Base-by-base conservation (phyloP, 2,329 filamentous ascomycete species). In the Aureobasidium sp. region DNA sequence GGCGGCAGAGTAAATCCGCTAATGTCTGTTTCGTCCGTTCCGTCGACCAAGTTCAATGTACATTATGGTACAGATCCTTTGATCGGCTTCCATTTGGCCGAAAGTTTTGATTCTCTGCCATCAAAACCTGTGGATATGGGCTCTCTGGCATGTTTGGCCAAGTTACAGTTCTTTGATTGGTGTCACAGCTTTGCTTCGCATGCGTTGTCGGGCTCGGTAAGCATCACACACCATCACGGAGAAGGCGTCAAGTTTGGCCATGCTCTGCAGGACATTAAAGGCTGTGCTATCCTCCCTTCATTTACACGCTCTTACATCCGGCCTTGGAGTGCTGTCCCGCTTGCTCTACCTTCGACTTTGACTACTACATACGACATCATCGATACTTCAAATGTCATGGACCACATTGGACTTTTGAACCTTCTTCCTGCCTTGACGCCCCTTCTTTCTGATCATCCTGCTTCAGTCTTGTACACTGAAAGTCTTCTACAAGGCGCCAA, bases 11-110 rank as follows among this genome's bases (percentile, higher is more conserved):
- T 49, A n/a, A 56, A 57, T 3, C 30, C 54, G 6, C 37, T 55
- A n/a, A 37, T 79, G 57, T 78, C 80, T 34, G 62, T 74, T 34
- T 65, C 70, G 21, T 60, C 56, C n/a, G 57, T 68, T 0, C 54
- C 54, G 21, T 53, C 59, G 14, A 25, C 11, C 21, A 32, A 38
- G 62, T n/a, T 67, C 1, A 56, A 66, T 2, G 64, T 82, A 24
- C 73, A 78, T 55, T 74, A 76, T 60, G 70, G 67, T 4, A 71
- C 70, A 3, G 69, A 83, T 55, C 80, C 81, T 0, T 56, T 81
- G 0, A 60, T 75, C 5, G 75, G 79, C 1, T 84, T 78, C 54
- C 80, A 84, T 62, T 68, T 83, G n/a, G 76, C 77, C 12, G 27
- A 29, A 3, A 45, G 24, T 8, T 52, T 55, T 16, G 54, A 52